A percentile compares a stretch with the other conserved stretches of the same genome.
phyloP scores from a whole-genome alignment of 768 basidiomycete species.

The Hypsizygus marmoreus region DNA sequence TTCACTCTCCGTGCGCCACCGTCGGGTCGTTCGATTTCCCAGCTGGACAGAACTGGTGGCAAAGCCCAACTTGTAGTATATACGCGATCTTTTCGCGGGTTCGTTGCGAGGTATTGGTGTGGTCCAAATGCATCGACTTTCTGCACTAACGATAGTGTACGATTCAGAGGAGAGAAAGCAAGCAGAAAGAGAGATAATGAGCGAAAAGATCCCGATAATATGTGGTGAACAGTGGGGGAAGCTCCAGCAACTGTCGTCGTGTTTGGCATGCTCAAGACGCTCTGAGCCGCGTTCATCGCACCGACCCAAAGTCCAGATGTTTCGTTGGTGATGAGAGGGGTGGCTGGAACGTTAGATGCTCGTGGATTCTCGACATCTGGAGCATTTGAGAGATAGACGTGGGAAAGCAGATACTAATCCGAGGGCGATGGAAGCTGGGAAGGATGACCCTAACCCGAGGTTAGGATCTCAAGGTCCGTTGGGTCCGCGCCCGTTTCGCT shows the following conservation, averaged over 20 bases:
- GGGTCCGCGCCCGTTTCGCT: conserved; percentile 15
- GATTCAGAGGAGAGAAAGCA: conserved; percentile 44
- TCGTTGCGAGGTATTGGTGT: conserved; percentile 50
- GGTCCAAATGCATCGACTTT: conserved; percentile 48
- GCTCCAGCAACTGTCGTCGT: conserved; percentile 3
- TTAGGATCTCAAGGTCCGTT: conserved; percentile 11
- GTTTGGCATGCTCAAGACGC: conserved; percentile 7
- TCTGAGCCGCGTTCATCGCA: conserved; percentile 17
- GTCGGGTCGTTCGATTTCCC: conserved; percentile 36
- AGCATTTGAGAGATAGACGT: background rate
- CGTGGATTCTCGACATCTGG: too few relatives aligned
- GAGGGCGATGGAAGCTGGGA: background rate
- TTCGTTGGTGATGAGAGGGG: too few relatives aligned
- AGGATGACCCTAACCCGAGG: conserved; percentile 20
- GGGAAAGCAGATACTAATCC: background rate
- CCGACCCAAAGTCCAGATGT: too few relatives aligned
- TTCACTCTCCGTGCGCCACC: conserved; percentile 29
- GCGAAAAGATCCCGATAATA: conserved; percentile 52
- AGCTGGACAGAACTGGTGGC: conserved; percentile 48
- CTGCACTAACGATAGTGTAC: conserved; percentile 40
- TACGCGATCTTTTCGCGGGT: conserved; percentile 33
- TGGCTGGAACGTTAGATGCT: too few relatives aligned
- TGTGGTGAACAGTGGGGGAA: conserved; percentile 29
- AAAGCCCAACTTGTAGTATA: conserved; percentile 55
- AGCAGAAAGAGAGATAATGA: conserved; percentile 52